Conservation (phyloP, 306 rosid species). For the Canavalia ensiformis region DNA sequence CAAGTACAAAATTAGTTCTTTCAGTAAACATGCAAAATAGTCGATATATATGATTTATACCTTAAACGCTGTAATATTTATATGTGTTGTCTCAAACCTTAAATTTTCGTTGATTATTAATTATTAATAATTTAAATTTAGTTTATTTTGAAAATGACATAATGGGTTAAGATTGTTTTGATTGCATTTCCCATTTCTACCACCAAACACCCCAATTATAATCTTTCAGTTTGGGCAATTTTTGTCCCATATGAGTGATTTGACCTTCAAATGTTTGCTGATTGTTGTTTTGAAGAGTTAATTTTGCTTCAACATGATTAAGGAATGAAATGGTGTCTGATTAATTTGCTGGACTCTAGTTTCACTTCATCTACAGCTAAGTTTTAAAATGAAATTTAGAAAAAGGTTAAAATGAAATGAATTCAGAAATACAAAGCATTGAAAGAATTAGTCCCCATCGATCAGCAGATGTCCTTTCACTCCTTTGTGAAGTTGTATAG, state of each 20-base stretch:
- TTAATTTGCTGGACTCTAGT: constrained; percentile 8
- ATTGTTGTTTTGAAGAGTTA: constrained; percentile 24
- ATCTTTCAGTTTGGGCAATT: constrained; percentile 16
- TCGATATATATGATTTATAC: neutral
- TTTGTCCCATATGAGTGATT: constrained; percentile 36
- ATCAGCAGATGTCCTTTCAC: constrained; percentile 42
- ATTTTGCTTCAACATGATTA: constrained; percentile 25
- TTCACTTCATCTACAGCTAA: constrained; percentile 6
- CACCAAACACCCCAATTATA: constrained; percentile 19
- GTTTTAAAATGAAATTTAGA: neutral
- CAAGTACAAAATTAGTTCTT: too few species aligned
- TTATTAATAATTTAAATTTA: neutral
- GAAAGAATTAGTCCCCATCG: constrained; percentile 28
- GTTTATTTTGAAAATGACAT: neutral
- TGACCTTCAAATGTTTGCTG: constrained; percentile 10
- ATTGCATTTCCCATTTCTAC: constrained; percentile 34
- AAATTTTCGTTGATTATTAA: too few species aligned
- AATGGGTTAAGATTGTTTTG: constrained; percentile 6
- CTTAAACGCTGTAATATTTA: neutral
- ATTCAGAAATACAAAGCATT: constrained; percentile 36
- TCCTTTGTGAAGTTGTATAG: constrained; percentile 31
- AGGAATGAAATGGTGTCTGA: constrained; percentile 36
- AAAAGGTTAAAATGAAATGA: neutral
- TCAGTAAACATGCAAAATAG: too few species aligned
- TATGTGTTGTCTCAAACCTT: neutral